Evolutionary conservation across 2,329 filamentous ascomycete genomes (phyloP), one percentile per base, ranked within the genome.

Genomic region (Pseudopithomyces maydicus): DNA sequence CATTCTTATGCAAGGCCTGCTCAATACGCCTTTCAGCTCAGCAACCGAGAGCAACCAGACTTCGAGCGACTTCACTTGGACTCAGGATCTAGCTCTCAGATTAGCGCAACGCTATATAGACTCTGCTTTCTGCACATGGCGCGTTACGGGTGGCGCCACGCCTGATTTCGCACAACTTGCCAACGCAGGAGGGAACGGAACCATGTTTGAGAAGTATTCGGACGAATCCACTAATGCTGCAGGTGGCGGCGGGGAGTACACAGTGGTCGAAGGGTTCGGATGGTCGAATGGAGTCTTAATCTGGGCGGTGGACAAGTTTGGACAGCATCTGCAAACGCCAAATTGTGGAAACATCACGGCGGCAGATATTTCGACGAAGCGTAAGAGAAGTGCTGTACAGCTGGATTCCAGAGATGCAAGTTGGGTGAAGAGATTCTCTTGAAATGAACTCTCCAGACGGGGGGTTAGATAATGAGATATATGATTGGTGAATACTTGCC

Each of bases 201-300:
- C 84, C 69, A 89, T 90, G 79, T 90, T 90, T 69, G 88, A 90
- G 72, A 90, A 90, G 79, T 90, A 90, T 68, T 79, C 78, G 12
- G 85, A 88, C 62, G 83, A 83, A 55, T 75, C 82, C 7, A 85
- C 81, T 44, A 87, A 88, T 59, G 82, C 81, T 0, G 85, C 84
- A 1, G 88, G 88, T 26, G 78, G 85, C 6, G 88, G 88, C 6
- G 88, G 88, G 61, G 88, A 90, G 77, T 90, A 90, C 70, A 81
- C 84, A 52, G 87, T 90, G 6, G 87, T 89, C 2, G 85, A 89
- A 74, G 87, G 88, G 1, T 90, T 90, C 63, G 88, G 87, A 6
- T 90, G 88, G 88, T 85, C 84, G 1, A 90, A 90, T 62, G 88
- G 88, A 29, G 86, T 89, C 51, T 71, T 90, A 29, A 84, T 90